phyloP scores from a whole-genome alignment of 768 basidiomycete species.

The Tricholoma furcatifolium region DNA sequence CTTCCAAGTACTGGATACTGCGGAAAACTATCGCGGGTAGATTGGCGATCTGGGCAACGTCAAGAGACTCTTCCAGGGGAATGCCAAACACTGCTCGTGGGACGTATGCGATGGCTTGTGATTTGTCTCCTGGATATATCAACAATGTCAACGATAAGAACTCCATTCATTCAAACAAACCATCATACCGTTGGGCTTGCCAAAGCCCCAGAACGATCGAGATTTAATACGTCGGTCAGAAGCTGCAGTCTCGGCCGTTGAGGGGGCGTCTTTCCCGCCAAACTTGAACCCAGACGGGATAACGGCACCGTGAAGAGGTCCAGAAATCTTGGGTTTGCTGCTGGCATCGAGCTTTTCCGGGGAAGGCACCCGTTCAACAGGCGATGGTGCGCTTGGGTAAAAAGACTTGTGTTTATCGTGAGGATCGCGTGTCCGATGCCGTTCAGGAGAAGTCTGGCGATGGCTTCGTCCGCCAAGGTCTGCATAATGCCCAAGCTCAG shows the following conservation, averaged over 20 bases:
- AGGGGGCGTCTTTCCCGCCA: constrained; percentile 65
- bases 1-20: constrained; percentile 92
- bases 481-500: constrained; percentile 79
- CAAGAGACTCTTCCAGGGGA: constrained; percentile 81
- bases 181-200: constrained; percentile 53
- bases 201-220: constrained; percentile 91
- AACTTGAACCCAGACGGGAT: constrained; percentile 92
- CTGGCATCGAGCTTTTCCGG: constrained; percentile 55
- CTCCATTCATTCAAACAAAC: not conserved
- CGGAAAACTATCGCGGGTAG: constrained; percentile 95
- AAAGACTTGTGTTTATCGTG: constrained; percentile 62
- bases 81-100: constrained; percentile 88
- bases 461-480: constrained; percentile 47
- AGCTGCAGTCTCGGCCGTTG: constrained; percentile 33
- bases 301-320: constrained; percentile 79
- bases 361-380: constrained; percentile 49
- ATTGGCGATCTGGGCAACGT: constrained; percentile 85
- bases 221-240: constrained; percentile 86
- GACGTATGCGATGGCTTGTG: constrained; percentile 35
- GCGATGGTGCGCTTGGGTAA: constrained; percentile 48
- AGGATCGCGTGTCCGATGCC: constrained; percentile 46
- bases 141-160: not conserved
- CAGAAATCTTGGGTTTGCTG: constrained; percentile 84
- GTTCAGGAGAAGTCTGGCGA: constrained; percentile 54
- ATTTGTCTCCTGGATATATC: constrained; percentile 31